phyloP scores from a whole-genome alignment of 75 land plant species.

The Ceratopteris richardii region DNA sequence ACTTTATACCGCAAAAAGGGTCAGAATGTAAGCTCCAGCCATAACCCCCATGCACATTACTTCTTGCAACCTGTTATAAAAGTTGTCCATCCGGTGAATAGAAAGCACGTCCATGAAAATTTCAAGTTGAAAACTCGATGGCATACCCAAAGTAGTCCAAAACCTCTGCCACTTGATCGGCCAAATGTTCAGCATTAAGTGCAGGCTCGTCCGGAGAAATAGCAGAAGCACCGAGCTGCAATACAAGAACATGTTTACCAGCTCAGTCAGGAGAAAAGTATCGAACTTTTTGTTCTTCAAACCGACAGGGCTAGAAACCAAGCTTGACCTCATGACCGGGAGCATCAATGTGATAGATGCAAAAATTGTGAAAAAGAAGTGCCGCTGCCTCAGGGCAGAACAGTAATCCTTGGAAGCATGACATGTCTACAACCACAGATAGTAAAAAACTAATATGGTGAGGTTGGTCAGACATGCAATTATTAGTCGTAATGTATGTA shows the following conservation, averaged over 20 bases:
- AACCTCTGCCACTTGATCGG: conserved; percentile 87
- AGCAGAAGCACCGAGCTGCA: conserved; percentile 78
- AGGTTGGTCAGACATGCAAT: no score
- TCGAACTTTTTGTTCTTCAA: no score
- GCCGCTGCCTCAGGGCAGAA: conserved; percentile 76
- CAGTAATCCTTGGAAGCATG: conserved; percentile 91
- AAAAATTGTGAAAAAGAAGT: conserved; percentile 78
- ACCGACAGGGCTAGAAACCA: no score
- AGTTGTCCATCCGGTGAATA: no score
- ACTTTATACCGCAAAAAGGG: conserved; percentile 84
- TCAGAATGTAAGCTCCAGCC: conserved; percentile 93
- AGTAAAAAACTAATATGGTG: no score
- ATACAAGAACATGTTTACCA: no score
- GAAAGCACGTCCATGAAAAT: no score
- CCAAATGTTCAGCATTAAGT: conserved; percentile 61
- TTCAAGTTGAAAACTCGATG: no score
- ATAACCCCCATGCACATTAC: conserved; percentile 91
- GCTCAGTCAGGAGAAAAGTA: no score
- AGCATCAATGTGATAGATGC: conserved; percentile 86
- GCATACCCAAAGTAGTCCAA: conserved; percentile 72
- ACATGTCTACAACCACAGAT: conserved; percentile 44
- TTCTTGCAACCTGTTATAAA: conserved; percentile 46
- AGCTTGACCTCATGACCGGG: conserved; percentile 99
- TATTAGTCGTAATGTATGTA: no score
- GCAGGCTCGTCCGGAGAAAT: conserved; percentile 32